Percentiles rank a stretch among this genome's conserved stretches.
These are phyloP conservation scores for Leccinum aurantiacum DNA, from an alignment of 768 basidiomycete species.

Conservation along the genomic window DNA sequence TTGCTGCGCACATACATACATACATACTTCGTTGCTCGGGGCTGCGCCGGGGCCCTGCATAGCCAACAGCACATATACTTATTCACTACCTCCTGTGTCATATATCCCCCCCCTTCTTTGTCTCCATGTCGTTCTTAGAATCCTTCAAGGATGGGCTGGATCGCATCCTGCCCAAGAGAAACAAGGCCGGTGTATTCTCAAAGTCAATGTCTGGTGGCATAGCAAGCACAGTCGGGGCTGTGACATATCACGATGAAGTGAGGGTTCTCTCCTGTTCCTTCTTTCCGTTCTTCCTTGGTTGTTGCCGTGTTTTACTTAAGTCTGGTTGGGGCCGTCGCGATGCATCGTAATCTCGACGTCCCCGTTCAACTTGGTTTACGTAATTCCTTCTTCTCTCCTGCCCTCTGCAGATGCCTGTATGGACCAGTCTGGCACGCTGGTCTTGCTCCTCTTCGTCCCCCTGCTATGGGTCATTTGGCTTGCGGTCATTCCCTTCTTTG, in stretches of 20 bases:
- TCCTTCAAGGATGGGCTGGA: constrained; percentile 32
- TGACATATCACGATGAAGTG: constrained; percentile 71
- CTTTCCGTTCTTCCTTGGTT: neutral
- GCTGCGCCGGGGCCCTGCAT: constrained; percentile 6
- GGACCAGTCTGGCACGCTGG: constrained; percentile 48
- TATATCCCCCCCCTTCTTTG: neutral
- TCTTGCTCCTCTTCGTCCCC: constrained; percentile 67
- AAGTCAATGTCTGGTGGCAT: constrained; percentile 53
- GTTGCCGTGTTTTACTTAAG: constrained; percentile 16
- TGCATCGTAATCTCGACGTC: constrained; percentile 23
- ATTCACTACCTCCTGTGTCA: neutral
- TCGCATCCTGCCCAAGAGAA: constrained; percentile 28
- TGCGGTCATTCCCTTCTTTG: constrained; percentile 49
- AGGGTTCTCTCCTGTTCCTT: constrained; percentile 22
- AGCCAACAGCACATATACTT: constrained; percentile 13
- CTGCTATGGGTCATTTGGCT: constrained; percentile 64
- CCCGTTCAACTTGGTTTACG: constrained; percentile 30
- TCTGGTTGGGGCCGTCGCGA: constrained; percentile 11
- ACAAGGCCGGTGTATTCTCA: constrained; percentile 21
- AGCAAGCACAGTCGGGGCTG: constrained; percentile 57
- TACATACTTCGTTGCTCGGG: neutral
- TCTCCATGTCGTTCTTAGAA: constrained; percentile 30
- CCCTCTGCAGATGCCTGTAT: constrained; percentile 35
- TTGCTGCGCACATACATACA: neutral
- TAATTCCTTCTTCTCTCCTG: constrained; percentile 30